Evolutionary conservation across 805 yeast species (phyloP).

Genomic region (Yamadazyma insecticola): DNA sequence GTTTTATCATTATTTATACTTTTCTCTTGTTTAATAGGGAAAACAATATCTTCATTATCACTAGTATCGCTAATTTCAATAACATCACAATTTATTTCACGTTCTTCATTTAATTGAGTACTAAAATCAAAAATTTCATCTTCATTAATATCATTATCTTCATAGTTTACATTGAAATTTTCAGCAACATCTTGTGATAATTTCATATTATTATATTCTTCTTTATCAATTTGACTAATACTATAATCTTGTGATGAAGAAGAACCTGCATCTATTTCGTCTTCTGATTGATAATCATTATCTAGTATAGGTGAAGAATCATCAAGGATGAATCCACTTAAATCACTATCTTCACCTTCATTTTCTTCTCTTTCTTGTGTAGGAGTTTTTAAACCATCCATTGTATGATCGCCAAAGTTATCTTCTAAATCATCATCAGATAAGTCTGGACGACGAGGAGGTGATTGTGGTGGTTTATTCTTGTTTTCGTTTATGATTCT

Average conservation of each 20-base stretch:
- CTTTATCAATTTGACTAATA: conserved; percentile 9
- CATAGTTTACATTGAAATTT: conserved; percentile 23
- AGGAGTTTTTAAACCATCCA: conserved; percentile 33
- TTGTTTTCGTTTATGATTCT: too few relatives aligned
- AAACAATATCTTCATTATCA: background rate
- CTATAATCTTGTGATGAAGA: conserved; percentile 2
- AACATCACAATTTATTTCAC: conserved; percentile 28
- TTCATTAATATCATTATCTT: too few relatives aligned
- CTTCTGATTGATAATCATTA: conserved; percentile 1
- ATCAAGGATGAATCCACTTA: conserved; percentile 22
- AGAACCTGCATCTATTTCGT: conserved; percentile 1
- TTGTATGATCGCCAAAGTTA: conserved; percentile 26
- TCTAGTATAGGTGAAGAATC: conserved; percentile 2
- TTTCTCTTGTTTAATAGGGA: too few relatives aligned
- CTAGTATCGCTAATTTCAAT: conserved; percentile 30
- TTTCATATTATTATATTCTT: conserved; percentile 22
- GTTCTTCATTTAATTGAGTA: conserved; percentile 38
- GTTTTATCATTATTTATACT: background rate
- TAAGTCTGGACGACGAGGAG: background rate
- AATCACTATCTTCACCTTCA: conserved; percentile 22
- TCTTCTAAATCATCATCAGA: conserved; percentile 18
- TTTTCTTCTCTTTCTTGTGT: conserved; percentile 29
- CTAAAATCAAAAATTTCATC: conserved; percentile 20
- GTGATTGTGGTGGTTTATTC: too few relatives aligned
- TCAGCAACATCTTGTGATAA: conserved; percentile 33